Evolutionary conservation across 129 eudicot species (phyloP), one percentile per base, ranked within the genome.

Genomic region (Tanacetum coccineum): DNA sequence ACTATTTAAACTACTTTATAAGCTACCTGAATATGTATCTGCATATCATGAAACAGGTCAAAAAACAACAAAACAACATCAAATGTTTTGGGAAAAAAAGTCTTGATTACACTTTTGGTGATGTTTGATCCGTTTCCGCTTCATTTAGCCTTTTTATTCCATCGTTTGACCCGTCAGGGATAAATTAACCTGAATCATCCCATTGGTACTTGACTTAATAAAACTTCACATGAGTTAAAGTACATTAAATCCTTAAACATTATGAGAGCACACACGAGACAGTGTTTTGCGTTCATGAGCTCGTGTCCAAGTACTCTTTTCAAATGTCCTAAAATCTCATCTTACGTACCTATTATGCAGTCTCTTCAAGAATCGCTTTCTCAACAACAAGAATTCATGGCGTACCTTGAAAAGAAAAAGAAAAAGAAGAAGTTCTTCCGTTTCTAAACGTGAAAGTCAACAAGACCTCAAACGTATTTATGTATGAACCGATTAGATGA

Each of bases 381-480:
- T n/a, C 78, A 55, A 69, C 98, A 93, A 71, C 73, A 70, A 46
- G 95, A 85, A 78, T 79, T 91, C 53, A 42, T 83, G 25, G 87
- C 96, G 22, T 83, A 81, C 60, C 67, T 91, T 63, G 96, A 91
- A 64, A 75, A 68, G 47, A 91, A 91, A 87, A 87, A 91, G 80
- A 91, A 81, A 73, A 91, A 85, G 90, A 91, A 83, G 87, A 80
- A 73, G 71, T 82, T 85, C 64, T 83, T 84, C n/a, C 77, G 74
- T n/a, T 84, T 87, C 64, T 85, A 40, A 83, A 19, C 13, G 39
- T 15, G 62, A 13, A 58, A 58, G 19, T 11, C 64, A 59, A 59
- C 64, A 28, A 3, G 50, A 68, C 7, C 1, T n/a, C 64, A 4
- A 57, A 21, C 5, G 49, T 64, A 50, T 66, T 63, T 36, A 21